These are phyloP conservation scores for Coleophoma crateriformis DNA, from an alignment of 2,329 filamentous ascomycete genomes.

Conservation along the genomic window DNA sequence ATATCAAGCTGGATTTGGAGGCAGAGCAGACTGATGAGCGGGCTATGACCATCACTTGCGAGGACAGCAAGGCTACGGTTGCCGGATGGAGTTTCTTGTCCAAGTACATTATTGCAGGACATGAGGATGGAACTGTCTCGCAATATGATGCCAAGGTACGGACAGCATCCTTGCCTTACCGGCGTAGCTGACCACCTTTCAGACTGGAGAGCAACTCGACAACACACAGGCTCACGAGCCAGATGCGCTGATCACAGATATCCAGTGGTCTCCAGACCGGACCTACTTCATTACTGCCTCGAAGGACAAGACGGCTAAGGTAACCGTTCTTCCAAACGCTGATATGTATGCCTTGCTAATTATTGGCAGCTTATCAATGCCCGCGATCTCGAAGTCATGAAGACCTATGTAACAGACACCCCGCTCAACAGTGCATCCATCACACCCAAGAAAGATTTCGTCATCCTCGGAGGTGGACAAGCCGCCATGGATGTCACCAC, in stretches of 20 bases:
- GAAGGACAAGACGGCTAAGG: slow-evolving; percentile 96
- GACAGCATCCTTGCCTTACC: not conserved
- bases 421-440: slow-evolving; percentile 94
- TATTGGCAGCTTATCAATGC: slow-evolving; percentile 65
- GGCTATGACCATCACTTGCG: slow-evolving; percentile 80
- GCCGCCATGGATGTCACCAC: slow-evolving; percentile 98
- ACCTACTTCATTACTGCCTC: slow-evolving; percentile 98
- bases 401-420: slow-evolving; percentile 88
- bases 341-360: slow-evolving; percentile 4
- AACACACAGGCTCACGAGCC: slow-evolving; percentile 83
- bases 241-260: slow-evolving; percentile 72
- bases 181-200: slow-evolving; percentile 9
- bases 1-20: slow-evolving; percentile 78
- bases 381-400: slow-evolving; percentile 83
- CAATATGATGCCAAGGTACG: slow-evolving; percentile 84
- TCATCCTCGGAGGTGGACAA: slow-evolving; percentile 96
- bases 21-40: slow-evolving; percentile 83
- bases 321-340: slow-evolving; percentile 29
- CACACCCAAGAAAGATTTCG: slow-evolving; percentile 93
- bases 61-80: slow-evolving; percentile 94
- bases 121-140: slow-evolving; percentile 92
- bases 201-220: slow-evolving; percentile 76
- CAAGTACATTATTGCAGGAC: slow-evolving; percentile 95
- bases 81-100: slow-evolving; percentile 92
- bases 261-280: slow-evolving; percentile 90